Conservation (phyloP, 768 basidiomycete species). For the Strobilomyces dryophilus region DNA sequence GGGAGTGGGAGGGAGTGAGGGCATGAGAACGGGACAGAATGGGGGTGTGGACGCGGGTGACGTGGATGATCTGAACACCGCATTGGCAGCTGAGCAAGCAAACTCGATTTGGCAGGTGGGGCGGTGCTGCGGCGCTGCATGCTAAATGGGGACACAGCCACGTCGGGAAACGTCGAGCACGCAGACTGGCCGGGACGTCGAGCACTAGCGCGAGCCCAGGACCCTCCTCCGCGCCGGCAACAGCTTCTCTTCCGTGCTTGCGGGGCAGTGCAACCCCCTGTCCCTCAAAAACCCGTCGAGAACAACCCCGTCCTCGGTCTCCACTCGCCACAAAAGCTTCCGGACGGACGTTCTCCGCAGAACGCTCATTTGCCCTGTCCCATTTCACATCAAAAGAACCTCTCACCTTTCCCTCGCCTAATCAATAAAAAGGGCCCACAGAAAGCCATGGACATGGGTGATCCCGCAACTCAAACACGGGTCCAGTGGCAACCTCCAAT, state of each 20-base stretch:
- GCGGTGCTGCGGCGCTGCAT: slow-evolving; percentile 35
- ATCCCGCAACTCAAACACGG: slow-evolving; percentile 32
- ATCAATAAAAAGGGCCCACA: slow-evolving; percentile 33
- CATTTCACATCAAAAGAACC: slow-evolving; percentile 34
- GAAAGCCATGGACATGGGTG: slow-evolving; percentile 31
- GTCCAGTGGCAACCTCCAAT: slow-evolving; percentile 32
- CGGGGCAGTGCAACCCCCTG: slow-evolving; percentile 16
- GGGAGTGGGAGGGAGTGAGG: neutral
- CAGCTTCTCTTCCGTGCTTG: slow-evolving; percentile 6
- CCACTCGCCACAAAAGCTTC: slow-evolving; percentile 12
- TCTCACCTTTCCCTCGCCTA: slow-evolving; percentile 33
- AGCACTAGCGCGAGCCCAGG: slow-evolving; percentile 6
- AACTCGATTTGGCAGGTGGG: slow-evolving; percentile 14
- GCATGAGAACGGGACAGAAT: neutral
- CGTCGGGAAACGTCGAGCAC: slow-evolving; percentile 30
- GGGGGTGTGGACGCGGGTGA: neutral
- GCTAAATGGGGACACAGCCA: slow-evolving; percentile 34
- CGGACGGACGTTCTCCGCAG: slow-evolving; percentile 24
- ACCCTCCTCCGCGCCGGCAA: slow-evolving; percentile 10
- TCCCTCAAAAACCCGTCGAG: slow-evolving; percentile 16
- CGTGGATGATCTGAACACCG: slow-evolving; percentile 15
- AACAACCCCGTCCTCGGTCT: slow-evolving; percentile 5
- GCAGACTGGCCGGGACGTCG: slow-evolving; percentile 1
- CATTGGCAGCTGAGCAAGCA: slow-evolving; percentile 20
- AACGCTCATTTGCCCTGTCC: slow-evolving; percentile 24